A percentile compares a stretch with the other conserved stretches of the same genome.
phyloP scores from a whole-genome alignment of 2,329 filamentous ascomycete genomes.

The Phyllosticta citribraziliensis region DNA sequence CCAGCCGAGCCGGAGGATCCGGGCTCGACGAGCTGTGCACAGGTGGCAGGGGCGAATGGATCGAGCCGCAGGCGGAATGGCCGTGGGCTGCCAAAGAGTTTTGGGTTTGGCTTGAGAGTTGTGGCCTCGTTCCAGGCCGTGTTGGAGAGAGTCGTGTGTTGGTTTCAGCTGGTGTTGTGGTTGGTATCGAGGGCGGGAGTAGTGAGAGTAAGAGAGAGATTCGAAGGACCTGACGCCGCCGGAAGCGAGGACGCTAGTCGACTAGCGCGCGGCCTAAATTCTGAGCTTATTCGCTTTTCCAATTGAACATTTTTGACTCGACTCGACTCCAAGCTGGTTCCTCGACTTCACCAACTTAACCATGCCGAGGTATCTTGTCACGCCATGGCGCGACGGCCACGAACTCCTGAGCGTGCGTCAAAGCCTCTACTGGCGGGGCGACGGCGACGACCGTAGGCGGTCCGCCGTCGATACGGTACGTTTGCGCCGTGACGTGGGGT shows the following conservation, averaged over 20 bases:
- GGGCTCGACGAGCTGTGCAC: too few species aligned
- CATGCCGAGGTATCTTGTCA: conserved; percentile 57
- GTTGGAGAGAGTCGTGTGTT: not conserved
- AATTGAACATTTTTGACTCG: not conserved
- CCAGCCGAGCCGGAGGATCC: not conserved
- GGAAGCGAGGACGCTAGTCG: not conserved
- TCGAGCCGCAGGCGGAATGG: not conserved
- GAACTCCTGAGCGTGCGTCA: conserved; percentile 56
- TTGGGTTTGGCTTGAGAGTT: not conserved
- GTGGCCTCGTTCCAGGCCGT: not conserved
- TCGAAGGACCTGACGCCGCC: too few species aligned
- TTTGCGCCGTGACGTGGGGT: not conserved
- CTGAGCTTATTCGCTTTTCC: not conserved
- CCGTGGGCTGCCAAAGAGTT: too few species aligned
- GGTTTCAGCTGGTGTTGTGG: not conserved
- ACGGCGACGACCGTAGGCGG: conserved; percentile 20
- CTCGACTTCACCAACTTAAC: not conserved
- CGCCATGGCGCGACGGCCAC: conserved; percentile 57
- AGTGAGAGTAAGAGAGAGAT: too few species aligned
- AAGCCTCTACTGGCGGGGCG: conserved; percentile 47
- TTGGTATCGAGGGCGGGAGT: not conserved
- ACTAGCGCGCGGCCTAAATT: not conserved
- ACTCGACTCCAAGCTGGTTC: not conserved
- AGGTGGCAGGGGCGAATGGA: not conserved
- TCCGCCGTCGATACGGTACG: conserved; percentile 31